A percentile compares a stretch with the other conserved stretches of the same genome.
phyloP scores from a whole-genome alignment of 345 rosid genomes.

The Brassica nigra region DNA sequence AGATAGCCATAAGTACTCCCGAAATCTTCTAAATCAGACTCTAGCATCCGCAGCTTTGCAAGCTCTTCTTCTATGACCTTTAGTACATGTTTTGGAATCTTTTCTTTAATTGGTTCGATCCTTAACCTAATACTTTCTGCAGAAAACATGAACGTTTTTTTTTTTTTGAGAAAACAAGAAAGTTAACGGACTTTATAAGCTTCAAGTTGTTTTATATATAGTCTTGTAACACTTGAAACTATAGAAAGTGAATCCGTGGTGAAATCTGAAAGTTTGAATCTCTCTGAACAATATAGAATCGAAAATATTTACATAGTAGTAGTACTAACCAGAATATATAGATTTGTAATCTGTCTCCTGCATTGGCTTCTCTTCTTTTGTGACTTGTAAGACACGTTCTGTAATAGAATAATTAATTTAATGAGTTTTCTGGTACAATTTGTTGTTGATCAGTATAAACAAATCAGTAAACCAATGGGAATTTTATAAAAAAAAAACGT shows the following conservation, averaged over 20 bases:
- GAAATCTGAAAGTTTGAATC: neutral
- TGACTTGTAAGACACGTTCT: neutral
- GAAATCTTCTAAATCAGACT: conserved; percentile 6
- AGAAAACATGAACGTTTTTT: neutral
- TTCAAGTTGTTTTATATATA: too few relatives aligned
- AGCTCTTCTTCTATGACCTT: conserved; percentile 93
- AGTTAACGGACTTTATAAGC: too few relatives aligned
- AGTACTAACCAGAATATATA: neutral
- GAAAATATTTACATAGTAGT: neutral
- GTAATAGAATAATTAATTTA: neutral
- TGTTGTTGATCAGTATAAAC: neutral
- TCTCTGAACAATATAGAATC: neutral
- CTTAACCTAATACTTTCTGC: conserved; percentile 79
- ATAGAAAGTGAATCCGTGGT: neutral
- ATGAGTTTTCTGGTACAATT: neutral
- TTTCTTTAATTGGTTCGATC: conserved; percentile 66
- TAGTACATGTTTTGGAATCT: conserved; percentile 78
- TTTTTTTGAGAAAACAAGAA: too few relatives aligned
- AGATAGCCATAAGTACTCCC: conserved; percentile 79
- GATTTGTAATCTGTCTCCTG: neutral
- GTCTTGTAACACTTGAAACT: too few relatives aligned
- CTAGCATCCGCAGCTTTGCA: conserved; percentile 70
- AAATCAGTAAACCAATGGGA: neutral
- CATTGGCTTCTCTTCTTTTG: neutral
- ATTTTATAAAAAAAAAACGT: neutral